Evolutionary conservation across 139 green algal species (phyloP).

Genomic region (Gonium pectorale): DNA sequence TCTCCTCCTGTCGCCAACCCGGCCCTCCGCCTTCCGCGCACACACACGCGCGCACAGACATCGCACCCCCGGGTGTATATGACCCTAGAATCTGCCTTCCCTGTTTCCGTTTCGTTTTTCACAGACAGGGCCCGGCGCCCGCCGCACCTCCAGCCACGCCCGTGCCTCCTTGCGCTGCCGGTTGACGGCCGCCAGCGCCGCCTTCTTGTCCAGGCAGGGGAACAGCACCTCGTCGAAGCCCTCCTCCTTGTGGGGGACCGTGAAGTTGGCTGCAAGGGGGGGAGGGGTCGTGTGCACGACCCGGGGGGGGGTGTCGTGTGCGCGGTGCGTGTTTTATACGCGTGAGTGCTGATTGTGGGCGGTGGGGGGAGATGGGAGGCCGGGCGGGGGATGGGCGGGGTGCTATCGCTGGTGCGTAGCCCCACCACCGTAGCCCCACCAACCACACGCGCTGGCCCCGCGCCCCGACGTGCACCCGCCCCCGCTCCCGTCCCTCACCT

Average conservation of each 20-base stretch:
- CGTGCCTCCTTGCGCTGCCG: slow-evolving; percentile 24
- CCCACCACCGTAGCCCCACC: no score
- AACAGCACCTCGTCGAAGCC: slow-evolving; percentile 34
- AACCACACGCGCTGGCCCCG: no score
- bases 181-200: slow-evolving; percentile 1
- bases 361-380: no score
- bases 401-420: no score
- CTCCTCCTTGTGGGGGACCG: slow-evolving; percentile 11
- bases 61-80: no score
- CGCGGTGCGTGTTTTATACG: no score
- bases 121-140: background rate
- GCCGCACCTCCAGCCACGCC: slow-evolving; percentile 6
- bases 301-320: no score
- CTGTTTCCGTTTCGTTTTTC: no score
- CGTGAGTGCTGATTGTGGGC: no score
- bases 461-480: background rate
- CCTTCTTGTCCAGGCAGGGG: background rate
- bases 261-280: slow-evolving; percentile 2
- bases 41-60: no score
- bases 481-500: background rate
- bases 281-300: background rate
- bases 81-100: no score
- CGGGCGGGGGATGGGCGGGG: no score
- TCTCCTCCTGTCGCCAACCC: background rate
- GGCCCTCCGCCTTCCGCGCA: background rate